Conservation (phyloP, 495 filamentous ascomycete species). For the Hypoxylon intermedium region DNA sequence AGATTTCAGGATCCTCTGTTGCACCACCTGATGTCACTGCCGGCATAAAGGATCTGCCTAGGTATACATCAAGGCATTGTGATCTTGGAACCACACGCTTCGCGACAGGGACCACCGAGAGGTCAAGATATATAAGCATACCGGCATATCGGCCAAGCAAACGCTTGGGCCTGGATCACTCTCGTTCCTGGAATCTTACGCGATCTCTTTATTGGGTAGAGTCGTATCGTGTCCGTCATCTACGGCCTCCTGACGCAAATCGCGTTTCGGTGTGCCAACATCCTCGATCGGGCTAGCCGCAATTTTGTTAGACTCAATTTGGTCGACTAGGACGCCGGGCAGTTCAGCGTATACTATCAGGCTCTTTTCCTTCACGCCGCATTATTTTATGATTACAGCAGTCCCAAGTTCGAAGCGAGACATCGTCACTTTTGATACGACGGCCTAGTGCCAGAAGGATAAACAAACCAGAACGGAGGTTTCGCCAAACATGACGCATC, state of each 20-base stretch:
- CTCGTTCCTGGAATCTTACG: not conserved
- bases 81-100: not conserved
- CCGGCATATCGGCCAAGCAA: constrained; percentile 12
- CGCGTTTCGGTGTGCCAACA: constrained; percentile 29
- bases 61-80: not conserved
- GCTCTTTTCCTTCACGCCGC: not conserved
- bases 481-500: constrained; percentile 30
- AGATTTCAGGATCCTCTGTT: not conserved
- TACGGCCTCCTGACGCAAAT: constrained; percentile 29
- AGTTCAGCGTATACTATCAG: constrained; percentile 3
- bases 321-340: constrained; percentile 5
- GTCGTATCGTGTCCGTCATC: constrained; percentile 13
- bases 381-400: not conserved
- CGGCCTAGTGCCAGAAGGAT: not conserved
- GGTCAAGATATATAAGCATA: not conserved
- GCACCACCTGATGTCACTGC: constrained; percentile 6
- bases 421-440: constrained; percentile 4
- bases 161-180: constrained; percentile 4
- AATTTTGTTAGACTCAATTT: constrained; percentile 3
- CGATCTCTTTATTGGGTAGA: constrained; percentile 12
- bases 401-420: not conserved
- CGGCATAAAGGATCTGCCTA: constrained; percentile 4
- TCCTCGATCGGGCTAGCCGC: constrained; percentile 18
- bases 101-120: not conserved
- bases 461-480: constrained; percentile 3